Conservation (phyloP, 2,329 filamentous ascomycete species). For the Neoscytalidium dimidiatum region DNA sequence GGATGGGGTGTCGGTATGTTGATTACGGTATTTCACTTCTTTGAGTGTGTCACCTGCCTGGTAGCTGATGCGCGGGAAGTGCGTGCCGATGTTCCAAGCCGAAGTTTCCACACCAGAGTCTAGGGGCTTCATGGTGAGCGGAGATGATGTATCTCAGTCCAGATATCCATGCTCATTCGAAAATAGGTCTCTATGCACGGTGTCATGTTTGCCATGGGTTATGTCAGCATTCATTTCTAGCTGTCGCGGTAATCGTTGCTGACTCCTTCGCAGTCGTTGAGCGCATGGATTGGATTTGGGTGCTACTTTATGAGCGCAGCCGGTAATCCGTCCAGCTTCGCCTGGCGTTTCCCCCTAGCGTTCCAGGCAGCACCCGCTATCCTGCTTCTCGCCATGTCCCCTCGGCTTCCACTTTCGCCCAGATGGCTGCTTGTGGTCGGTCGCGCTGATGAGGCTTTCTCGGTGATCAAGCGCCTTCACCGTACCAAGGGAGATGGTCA, state of each 20-base stretch:
- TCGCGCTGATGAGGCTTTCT: conserved; percentile 41
- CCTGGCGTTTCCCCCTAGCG: conserved; percentile 51
- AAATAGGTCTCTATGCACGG: conserved; percentile 35
- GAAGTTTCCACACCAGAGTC: conserved; percentile 43
- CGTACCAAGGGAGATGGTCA: conserved; percentile 42
- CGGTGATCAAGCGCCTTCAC: conserved; percentile 47
- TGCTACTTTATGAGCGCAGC: conserved; percentile 40
- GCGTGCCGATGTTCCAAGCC: conserved; percentile 40
- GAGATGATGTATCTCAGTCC: background rate
- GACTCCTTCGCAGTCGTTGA: conserved; percentile 24
- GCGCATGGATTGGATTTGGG: conserved; percentile 45
- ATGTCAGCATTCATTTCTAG: conserved; percentile 21
- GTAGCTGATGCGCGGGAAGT: conserved; percentile 20
- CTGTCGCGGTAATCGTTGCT: background rate
- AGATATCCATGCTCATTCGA: background rate
- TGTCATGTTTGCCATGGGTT: conserved; percentile 46
- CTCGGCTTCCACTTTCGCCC: conserved; percentile 45
- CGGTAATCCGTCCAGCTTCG: conserved; percentile 35
- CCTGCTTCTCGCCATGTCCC: conserved; percentile 41
- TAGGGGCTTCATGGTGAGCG: conserved; percentile 40
- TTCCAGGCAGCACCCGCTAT: conserved; percentile 46
- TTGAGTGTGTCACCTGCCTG: background rate
- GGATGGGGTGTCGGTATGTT: conserved; percentile 42
- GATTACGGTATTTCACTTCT: conserved; percentile 24
- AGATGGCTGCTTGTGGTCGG: conserved; percentile 49